Base-by-base conservation (phyloP, 1,284 basidiomycete species). In the Pascua sp. region DNA sequence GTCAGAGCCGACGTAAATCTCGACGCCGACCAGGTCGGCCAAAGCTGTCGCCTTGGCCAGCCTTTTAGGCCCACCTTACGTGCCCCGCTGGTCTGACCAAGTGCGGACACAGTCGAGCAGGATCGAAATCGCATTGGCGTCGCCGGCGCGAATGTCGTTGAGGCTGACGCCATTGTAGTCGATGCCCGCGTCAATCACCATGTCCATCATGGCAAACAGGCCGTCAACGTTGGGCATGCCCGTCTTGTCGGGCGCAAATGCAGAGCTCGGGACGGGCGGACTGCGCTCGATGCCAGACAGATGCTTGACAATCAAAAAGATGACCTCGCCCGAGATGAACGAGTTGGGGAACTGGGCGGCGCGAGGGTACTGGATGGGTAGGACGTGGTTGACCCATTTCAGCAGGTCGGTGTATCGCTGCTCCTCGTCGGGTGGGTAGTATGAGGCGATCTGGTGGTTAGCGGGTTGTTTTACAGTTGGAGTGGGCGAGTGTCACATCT, bases 151-250 rank as follows among this genome's bases (percentile, higher is more conserved):
- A 46, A 96, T 81, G 74, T 95, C 92, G 70, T 93, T 93, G 77
- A 95, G 91, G 67, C 89, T 92, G 39, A 94, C 87, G 61, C 77
- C 85, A 11, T 88, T 91, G 80, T 92, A 89, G 77, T 88, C 88
- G 56, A 94, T 85, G 54, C 90, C 90, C 61, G 90, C 89, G 67
- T 92, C 90, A 44, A 93, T 83, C 52, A 94, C 77, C 73, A 90
- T 91, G 76, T 94, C 91, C 77, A 92, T 91, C 59, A 93, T 80
- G 57, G 85, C 83, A 80, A 95, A 92, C 43, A 95, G 80, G 13
- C 91, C 91, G 51, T 93, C 90, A n/a, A 94, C 80, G 66, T 85
- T 88, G 9, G 74, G 71, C 53, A 76, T 70, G 5, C 74, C 75
- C 10, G 64, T 59, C 12, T 67, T 57, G 39, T 69, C 67, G 2